A percentile compares a stretch with the other conserved stretches of the same genome.
Evolutionary conservation across 2,329 filamentous ascomycete species (phyloP).

Genomic region (Trichoderma pleuroti): DNA sequence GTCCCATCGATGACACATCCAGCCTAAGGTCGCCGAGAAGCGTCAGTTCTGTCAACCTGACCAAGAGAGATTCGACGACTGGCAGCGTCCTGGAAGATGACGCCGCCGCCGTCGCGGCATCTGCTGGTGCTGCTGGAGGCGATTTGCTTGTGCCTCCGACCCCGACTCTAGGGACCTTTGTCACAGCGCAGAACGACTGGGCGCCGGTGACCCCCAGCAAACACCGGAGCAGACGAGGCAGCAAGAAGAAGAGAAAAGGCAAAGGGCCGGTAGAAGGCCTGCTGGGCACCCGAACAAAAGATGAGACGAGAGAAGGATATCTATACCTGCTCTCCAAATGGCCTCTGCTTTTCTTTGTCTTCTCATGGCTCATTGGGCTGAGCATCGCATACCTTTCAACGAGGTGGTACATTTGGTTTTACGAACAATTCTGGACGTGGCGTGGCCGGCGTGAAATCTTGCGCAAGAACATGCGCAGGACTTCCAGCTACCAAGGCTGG

Average conservation of each 20-base stretch:
- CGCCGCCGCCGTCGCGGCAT: slow-evolving; percentile 36
- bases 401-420: slow-evolving; percentile 83
- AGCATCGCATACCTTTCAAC: slow-evolving; percentile 72
- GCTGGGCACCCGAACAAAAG: slow-evolving; percentile 62
- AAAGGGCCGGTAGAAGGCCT: slow-evolving; percentile 39
- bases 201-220: slow-evolving; percentile 77
- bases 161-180: slow-evolving; percentile 53
- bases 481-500: slow-evolving; percentile 80
- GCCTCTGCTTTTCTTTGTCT: slow-evolving; percentile 78
- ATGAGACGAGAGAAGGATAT: slow-evolving; percentile 93
- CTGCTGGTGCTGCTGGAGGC: slow-evolving; percentile 39
- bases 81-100: slow-evolving; percentile 32
- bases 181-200: slow-evolving; percentile 95
- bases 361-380: slow-evolving; percentile 75
- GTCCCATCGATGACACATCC: slow-evolving; percentile 50
- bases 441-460: slow-evolving; percentile 71
- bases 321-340: slow-evolving; percentile 88
- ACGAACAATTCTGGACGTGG: slow-evolving; percentile 91
- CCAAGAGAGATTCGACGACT: slow-evolving; percentile 39
- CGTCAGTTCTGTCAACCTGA: slow-evolving; percentile 40
- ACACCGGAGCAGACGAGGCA: slow-evolving; percentile 38
- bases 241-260: slow-evolving; percentile 36
- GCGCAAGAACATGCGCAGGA: slow-evolving; percentile 65
- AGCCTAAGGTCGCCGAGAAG: slow-evolving; percentile 43
- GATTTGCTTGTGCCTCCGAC: slow-evolving; percentile 28